Evolutionary conservation across 2,329 filamentous ascomycete species (phyloP).

Genomic region (Zymoseptoria passerinii): DNA sequence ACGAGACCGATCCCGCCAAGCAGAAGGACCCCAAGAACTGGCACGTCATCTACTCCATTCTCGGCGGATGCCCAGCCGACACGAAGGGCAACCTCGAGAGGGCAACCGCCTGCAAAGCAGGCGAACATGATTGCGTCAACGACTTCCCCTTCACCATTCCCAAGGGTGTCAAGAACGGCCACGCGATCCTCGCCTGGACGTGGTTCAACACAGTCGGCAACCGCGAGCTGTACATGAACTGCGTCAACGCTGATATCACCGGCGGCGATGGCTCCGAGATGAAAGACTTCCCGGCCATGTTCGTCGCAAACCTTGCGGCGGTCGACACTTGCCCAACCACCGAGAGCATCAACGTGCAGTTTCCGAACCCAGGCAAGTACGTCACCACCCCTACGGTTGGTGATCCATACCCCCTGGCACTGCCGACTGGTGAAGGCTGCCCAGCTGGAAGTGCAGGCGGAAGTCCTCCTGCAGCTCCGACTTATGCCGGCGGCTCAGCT

Average conservation of each 20-base stretch:
- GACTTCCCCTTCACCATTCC: constrained; percentile 66
- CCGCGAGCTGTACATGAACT: constrained; percentile 98
- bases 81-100: constrained; percentile 47
- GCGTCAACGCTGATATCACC: constrained; percentile 63
- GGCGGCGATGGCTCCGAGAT: constrained; percentile 48
- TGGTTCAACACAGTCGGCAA: constrained; percentile 73
- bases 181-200: constrained; percentile 80
- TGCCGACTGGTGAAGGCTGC: constrained; percentile 19
- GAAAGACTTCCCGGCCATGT: constrained; percentile 61
- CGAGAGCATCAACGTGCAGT: constrained; percentile 52
- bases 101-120: constrained; percentile 6
- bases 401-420: constrained; percentile 16
- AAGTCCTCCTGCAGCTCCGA: constrained; percentile 1
- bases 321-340: constrained; percentile 44
- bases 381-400: constrained; percentile 37
- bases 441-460: constrained; percentile 2
- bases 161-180: constrained; percentile 59
- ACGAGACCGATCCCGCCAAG: constrained; percentile 60
- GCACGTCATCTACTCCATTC: constrained; percentile 83
- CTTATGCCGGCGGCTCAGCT: constrained; percentile 1
- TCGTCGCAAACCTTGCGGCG: constrained; percentile 60
- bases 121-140: constrained; percentile 31
- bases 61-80: constrained; percentile 73
- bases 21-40: constrained; percentile 51
- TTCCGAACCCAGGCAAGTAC: constrained; percentile 57